These are phyloP conservation scores for Suhomyces atakaporum DNA, from an alignment of 1,139 yeast species.

Conservation along the genomic window DNA sequence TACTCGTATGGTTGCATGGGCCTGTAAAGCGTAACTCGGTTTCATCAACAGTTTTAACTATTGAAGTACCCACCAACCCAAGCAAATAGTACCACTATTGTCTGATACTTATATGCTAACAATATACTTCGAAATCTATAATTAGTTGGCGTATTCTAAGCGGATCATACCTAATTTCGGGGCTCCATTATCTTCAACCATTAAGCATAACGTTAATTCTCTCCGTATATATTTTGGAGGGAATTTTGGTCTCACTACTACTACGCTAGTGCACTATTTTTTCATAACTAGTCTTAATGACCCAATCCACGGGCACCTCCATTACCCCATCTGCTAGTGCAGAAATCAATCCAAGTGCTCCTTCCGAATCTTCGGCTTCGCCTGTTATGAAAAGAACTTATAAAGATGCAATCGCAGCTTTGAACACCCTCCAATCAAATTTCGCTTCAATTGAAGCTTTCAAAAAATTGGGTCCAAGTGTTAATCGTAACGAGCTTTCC, in stretches of 20 bases:
- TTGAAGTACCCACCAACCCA: no score
- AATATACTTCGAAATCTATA: no score
- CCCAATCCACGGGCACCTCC: conserved; percentile 7
- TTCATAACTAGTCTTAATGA: conserved; percentile 6
- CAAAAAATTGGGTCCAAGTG: conserved; percentile 63
- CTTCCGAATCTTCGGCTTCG: conserved; percentile 1
- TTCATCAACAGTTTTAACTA: no score
- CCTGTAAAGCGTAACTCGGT: no score
- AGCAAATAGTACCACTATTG: no score
- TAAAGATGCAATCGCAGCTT: conserved; percentile 78
- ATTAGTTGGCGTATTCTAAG: no score
- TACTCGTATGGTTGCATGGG: no score
- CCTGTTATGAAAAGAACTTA: conserved; percentile 30
- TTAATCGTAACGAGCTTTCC: conserved; percentile 65
- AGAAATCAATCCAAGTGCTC: conserved; percentile 1
- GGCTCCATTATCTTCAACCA: no score
- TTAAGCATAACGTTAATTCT: not conserved
- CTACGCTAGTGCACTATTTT: conserved; percentile 1
- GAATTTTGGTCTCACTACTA: no score
- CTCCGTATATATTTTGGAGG: not conserved
- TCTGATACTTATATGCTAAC: no score
- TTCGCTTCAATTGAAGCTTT: conserved; percentile 86
- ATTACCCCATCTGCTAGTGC: conserved; percentile 2
- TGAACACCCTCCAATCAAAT: conserved; percentile 88
- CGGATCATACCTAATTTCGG: no score